These are phyloP conservation scores for Fusarium ambrosium DNA, from an alignment of 2,329 filamentous ascomycete genomes.

Conservation along the genomic window DNA sequence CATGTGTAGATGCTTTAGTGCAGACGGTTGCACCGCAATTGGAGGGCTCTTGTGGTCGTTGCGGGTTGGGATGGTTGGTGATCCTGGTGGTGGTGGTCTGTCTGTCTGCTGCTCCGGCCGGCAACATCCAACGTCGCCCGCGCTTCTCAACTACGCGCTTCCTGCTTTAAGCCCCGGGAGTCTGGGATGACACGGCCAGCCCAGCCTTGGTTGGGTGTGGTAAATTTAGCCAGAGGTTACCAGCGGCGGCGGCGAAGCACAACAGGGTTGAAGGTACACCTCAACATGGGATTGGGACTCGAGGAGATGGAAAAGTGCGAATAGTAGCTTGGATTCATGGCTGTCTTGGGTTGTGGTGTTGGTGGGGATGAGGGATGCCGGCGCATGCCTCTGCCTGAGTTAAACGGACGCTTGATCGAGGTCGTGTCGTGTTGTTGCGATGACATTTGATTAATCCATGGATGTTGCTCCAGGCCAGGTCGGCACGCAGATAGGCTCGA, in stretches of 20 bases:
- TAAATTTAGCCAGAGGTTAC: constrained; percentile 33
- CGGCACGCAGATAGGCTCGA: neutral
- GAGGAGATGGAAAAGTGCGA: constrained; percentile 13
- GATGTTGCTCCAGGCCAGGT: neutral
- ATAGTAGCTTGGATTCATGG: constrained; percentile 14
- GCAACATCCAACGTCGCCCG: constrained; percentile 40
- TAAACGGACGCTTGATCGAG: neutral
- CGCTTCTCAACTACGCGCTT: constrained; percentile 21
- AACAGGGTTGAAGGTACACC: constrained; percentile 19
- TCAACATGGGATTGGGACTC: constrained; percentile 14
- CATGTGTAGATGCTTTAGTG: constrained; percentile 15
- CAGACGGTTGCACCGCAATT: constrained; percentile 17
- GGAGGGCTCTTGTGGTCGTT: constrained; percentile 18
- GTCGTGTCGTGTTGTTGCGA: neutral
- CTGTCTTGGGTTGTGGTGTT: constrained; percentile 16
- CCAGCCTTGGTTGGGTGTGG: constrained; percentile 16
- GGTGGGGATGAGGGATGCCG: constrained; percentile 4
- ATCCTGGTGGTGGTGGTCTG: constrained; percentile 27
- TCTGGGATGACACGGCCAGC: constrained; percentile 19
- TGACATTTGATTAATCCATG: neutral
- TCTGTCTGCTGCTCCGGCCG: constrained; percentile 31
- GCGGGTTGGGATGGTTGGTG: constrained; percentile 24
- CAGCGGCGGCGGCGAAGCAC: constrained; percentile 22
- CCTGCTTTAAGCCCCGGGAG: constrained; percentile 11
- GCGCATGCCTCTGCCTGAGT: constrained; percentile 6